These are phyloP conservation scores for Ophiocordyceps australis DNA, from an alignment of 2,329 filamentous ascomycete genomes.

Conservation along the genomic window DNA sequence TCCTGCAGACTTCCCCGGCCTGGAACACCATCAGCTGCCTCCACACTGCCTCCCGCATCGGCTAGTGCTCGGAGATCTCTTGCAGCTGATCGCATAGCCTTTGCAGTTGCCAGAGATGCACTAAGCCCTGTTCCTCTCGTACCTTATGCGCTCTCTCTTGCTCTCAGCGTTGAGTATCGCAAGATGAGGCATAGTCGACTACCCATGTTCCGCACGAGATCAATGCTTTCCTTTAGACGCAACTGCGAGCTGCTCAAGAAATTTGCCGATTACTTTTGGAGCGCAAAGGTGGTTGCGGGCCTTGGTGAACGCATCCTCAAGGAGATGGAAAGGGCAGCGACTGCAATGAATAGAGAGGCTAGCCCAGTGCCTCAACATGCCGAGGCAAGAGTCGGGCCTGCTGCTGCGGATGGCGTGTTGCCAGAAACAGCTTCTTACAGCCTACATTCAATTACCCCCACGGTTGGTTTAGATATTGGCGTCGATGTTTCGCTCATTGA, in stretches of 20 bases:
- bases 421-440: background rate
- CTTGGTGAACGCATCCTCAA: slow-evolving; percentile 35
- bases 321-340: slow-evolving; percentile 36
- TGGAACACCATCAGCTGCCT: slow-evolving; percentile 18
- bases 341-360: slow-evolving; percentile 19
- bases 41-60: slow-evolving; percentile 24
- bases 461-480: slow-evolving; percentile 12
- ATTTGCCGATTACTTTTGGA: slow-evolving; percentile 39
- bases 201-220: slow-evolving; percentile 38
- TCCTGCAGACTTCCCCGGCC: slow-evolving; percentile 35
- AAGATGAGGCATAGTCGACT: slow-evolving; percentile 44
- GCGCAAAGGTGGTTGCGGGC: slow-evolving; percentile 32
- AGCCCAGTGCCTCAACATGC: slow-evolving; percentile 8
- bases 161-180: slow-evolving; percentile 42
- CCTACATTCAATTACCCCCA: slow-evolving; percentile 5
- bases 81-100: slow-evolving; percentile 37
- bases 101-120: slow-evolving; percentile 30
- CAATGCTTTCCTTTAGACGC: slow-evolving; percentile 32
- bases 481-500: slow-evolving; percentile 24
- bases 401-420: slow-evolving; percentile 1
- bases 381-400: slow-evolving; percentile 4
- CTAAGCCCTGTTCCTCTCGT: slow-evolving; percentile 37
- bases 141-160: slow-evolving; percentile 41
- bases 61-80: slow-evolving; percentile 39
- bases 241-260: slow-evolving; percentile 33